Percentiles rank a stretch among this genome's conserved stretches.
phyloP scores from a whole-genome alignment of 2,329 filamentous ascomycete species.

The Pseudogymnoascus sp. region DNA sequence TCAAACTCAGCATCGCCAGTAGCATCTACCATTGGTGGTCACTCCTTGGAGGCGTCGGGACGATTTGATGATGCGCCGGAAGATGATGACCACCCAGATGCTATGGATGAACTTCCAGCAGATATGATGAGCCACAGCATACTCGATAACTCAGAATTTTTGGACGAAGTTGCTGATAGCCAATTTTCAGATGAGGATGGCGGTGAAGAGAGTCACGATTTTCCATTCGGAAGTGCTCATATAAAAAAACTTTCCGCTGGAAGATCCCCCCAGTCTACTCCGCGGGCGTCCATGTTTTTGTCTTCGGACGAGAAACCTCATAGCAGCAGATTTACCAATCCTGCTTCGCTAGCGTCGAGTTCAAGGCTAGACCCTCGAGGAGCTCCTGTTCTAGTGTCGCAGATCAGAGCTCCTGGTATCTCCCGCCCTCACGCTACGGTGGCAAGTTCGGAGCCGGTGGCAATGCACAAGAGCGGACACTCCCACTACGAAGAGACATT shows the following conservation, averaged over 20 bases:
- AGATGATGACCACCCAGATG: slow-evolving; percentile 20
- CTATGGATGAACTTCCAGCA: slow-evolving; percentile 16
- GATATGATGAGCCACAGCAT: slow-evolving; percentile 21
- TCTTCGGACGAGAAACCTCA: background rate
- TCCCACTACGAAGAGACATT: background rate
- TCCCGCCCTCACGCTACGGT: background rate
- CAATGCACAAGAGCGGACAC: background rate
- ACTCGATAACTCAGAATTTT: slow-evolving; percentile 23
- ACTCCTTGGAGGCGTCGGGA: slow-evolving; percentile 10
- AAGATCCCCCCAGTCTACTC: slow-evolving; percentile 39
- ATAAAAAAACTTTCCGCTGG: slow-evolving; percentile 24
- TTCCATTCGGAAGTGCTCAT: slow-evolving; percentile 13
- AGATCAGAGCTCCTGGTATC: background rate
- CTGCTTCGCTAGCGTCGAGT: background rate
- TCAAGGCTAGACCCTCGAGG: background rate
- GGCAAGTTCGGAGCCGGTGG: background rate
- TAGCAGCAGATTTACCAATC: slow-evolving; percentile 1
- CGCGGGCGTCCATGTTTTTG: slow-evolving; percentile 39
- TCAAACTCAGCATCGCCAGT: background rate
- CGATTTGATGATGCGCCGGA: slow-evolving; percentile 29
- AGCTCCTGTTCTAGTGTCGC: background rate
- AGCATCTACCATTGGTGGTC: background rate
- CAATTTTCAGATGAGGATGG: slow-evolving; percentile 21
- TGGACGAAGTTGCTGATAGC: slow-evolving; percentile 26
- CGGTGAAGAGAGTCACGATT: slow-evolving; percentile 23